Base-by-base conservation (phyloP, 2,329 filamentous ascomycete genomes). In the Hypomyces rosellus region DNA sequence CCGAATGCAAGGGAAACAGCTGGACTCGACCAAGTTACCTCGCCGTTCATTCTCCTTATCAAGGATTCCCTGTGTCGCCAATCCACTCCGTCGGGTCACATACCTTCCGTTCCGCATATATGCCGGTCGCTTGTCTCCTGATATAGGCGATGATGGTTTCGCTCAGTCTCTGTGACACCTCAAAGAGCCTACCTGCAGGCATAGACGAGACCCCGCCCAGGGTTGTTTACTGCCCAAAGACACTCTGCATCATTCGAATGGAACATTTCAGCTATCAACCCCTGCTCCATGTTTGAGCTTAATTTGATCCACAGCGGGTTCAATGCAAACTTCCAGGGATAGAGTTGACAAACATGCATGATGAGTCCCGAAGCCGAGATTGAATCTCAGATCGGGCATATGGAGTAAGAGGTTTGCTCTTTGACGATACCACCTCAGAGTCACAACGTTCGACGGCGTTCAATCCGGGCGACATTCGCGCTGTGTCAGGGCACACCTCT, bases 121-220 rank as follows among this genome's bases (percentile, higher is more conserved):
- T 25, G 41, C 13, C 25, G 22, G 22, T 30, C 41, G 41, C 41
- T 43, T 43, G 41, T 43, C 18, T 14, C 22, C 41, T 43, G 16
- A 22, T 25, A 30, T 30, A 43, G 41, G 41, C 41, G 41, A 43
- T 43, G 8, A 43, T n/a, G 41, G 41, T 30, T 15, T 43, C 41
- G 41, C 41, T 43, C 41, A 30, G 41, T 14, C 18, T 43, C 5
- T 45, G 43, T 45, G 15, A 45, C 43, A 25, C 18, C 11, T 45
- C 8, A 45, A 53, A 46, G 37, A 53, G 51, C 51, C 51, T 53
- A 39, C 41, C 51, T 53, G 51, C 51, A 53, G 51, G 51, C 42
- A 38, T 53, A 53, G 34, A 44, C 51, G 51, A 53, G 43, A 5
- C 6, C 15, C 38, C 5, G 15, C 12, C 38, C 13, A 12, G 20